Evolutionary conservation across 2,329 filamentous ascomycete genomes (phyloP), one percentile per base, ranked within the genome.

Genomic region (Penicillium sp.): DNA sequence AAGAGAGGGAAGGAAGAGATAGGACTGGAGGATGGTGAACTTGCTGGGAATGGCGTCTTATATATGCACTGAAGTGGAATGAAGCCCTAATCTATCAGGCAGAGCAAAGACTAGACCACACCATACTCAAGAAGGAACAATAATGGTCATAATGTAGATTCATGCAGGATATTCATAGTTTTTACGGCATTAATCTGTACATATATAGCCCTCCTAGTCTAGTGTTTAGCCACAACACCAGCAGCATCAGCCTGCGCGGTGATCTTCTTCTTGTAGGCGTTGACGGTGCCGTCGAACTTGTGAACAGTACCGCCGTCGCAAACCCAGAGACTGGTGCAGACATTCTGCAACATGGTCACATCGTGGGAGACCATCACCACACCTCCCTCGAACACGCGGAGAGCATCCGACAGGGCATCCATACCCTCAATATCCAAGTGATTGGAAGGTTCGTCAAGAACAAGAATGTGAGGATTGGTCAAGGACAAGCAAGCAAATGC

Each of bases 291-390:
- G 60, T 89, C 87, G 78, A 99, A 99, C 79, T 97, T 92, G 83
- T 96, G 91, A 21, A 99, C 92, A 1, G 88, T 94, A 10, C 94
- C 94, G 58, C 88, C 82, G 74, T 99, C 94, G 71, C 94, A 99
- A 61, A 99, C 93, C 94, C 94, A 99, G 70, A 99, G 78, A 72
- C 88, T 94, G 50, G 82, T 94, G 77, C 94, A 99, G 38, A 99
- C 94, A 52, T 90, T 96, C 80, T 96, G 92, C 75, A 99, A 76
- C 91, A 99, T 97, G 1, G 94, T 97, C 53, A 99, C 94, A 73
- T 99, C 94, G 88, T 99, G 94, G 70, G 90, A 96, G 56, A 99
- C 94, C 92, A 99, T 97, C 68, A 99, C 80, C 55, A 99, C 92
- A 74, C 94, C 94, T 60, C 94, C 94, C 78, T 96, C 84, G 79